These are phyloP conservation scores for Drosera spatulata DNA, from an alignment of 179 eudicot species.

Conservation along the genomic window DNA sequence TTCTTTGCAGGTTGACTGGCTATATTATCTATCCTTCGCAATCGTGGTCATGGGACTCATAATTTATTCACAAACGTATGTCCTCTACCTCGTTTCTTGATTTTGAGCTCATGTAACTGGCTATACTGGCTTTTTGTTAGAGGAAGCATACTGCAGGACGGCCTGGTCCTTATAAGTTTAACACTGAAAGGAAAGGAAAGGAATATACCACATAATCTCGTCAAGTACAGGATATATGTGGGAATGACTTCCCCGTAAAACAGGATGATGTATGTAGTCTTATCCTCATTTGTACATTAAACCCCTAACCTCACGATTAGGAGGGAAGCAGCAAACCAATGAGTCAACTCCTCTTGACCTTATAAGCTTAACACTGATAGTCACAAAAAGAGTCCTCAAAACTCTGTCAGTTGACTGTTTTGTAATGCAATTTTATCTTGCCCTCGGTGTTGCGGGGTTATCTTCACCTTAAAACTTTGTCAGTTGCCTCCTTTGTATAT, in stretches of 20 bases:
- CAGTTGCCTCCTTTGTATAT: background rate
- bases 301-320: too few species aligned
- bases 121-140: background rate
- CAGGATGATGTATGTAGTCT: too few species aligned
- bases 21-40: constrained; percentile 44
- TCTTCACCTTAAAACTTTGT: background rate
- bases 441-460: background rate
- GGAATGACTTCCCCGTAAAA: too few species aligned
- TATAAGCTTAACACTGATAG: too few species aligned
- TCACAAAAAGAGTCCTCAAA: too few species aligned
- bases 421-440: background rate
- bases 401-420: background rate
- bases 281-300: too few species aligned
- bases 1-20: constrained; percentile 55
- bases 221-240: too few species aligned
- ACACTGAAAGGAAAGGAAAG: too few species aligned
- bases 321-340: too few species aligned
- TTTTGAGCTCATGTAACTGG: background rate
- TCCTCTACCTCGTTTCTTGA: background rate
- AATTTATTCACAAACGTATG: constrained; percentile 44
- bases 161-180: background rate
- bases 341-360: too few species aligned
- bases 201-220: too few species aligned
- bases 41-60: constrained; percentile 40
- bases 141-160: background rate